Evolutionary conservation across 2,329 filamentous ascomycete genomes (phyloP).

Genomic region (Lasiodiplodia theobromae): DNA sequence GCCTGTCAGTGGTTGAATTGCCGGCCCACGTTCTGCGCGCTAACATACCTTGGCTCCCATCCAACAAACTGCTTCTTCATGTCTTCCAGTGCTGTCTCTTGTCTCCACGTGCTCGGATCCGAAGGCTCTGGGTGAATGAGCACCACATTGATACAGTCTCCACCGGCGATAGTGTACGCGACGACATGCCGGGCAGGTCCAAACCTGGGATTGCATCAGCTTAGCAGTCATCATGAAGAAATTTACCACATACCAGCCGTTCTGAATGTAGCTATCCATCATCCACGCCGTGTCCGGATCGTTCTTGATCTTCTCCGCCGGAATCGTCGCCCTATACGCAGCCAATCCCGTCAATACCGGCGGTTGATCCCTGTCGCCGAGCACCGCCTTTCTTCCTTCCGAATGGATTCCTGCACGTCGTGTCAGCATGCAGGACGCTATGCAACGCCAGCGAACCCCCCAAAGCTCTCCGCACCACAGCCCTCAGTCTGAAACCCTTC

Average conservation of each 20-base stretch:
- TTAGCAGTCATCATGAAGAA: not conserved
- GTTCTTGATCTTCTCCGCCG: conserved; percentile 53
- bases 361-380: conserved; percentile 35
- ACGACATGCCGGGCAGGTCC: conserved; percentile 55
- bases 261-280: conserved; percentile 34
- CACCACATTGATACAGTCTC: conserved; percentile 69
- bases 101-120: conserved; percentile 58
- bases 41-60: conserved; percentile 65
- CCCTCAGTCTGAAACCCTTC: too few relatives aligned
- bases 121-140: conserved; percentile 68
- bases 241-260: conserved; percentile 35
- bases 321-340: conserved; percentile 65
- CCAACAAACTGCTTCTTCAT: conserved; percentile 64
- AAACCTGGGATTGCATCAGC: conserved; percentile 34
- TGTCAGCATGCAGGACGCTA: not conserved
- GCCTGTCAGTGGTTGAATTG: conserved; percentile 27
- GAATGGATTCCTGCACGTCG: conserved; percentile 32
- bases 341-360: conserved; percentile 66
- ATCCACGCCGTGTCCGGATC: conserved; percentile 37
- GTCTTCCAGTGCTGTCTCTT: conserved; percentile 63
- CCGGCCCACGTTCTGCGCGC: conserved; percentile 38
- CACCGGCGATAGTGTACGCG: conserved; percentile 57
- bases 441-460: too few relatives aligned
- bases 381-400: conserved; percentile 32
- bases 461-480: too few relatives aligned